Percentiles rank a stretch among this genome's conserved stretches.
phyloP scores from a whole-genome alignment of 2,329 filamentous ascomycete genomes.

The Fusarium nodosum region DNA sequence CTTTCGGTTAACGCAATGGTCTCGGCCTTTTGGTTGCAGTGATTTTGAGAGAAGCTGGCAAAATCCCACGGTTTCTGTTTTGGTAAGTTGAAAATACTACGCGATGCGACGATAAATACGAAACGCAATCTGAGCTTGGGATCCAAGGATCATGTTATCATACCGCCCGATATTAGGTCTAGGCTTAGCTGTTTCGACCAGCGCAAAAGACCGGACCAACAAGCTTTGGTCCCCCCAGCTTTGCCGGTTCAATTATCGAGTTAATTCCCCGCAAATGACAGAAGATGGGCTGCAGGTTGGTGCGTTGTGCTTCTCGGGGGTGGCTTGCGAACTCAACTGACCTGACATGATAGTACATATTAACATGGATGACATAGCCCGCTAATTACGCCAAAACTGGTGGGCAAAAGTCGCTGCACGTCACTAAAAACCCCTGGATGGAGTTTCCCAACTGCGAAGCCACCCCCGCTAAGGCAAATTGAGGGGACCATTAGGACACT shows the following conservation, averaged over 20 bases:
- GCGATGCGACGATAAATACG: conserved; percentile 37
- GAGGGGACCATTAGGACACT: conserved; percentile 22
- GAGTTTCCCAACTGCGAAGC: conserved; percentile 33
- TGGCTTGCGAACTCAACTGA: conserved; percentile 3
- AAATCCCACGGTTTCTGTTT: conserved; percentile 22
- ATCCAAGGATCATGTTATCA: conserved; percentile 27
- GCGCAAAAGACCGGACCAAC: conserved; percentile 33
- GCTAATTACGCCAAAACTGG: conserved; percentile 21
- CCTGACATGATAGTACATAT: background rate
- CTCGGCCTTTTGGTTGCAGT: background rate
- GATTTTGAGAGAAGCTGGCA: background rate
- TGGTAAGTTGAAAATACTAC: conserved; percentile 10
- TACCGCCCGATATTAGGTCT: conserved; percentile 18
- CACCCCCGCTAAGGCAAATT: conserved; percentile 45
- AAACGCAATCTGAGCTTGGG: conserved; percentile 35
- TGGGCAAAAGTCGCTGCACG: conserved; percentile 11
- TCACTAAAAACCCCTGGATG: conserved; percentile 35
- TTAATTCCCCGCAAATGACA: conserved; percentile 34
- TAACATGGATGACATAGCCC: conserved; percentile 3
- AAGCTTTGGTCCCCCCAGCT: conserved; percentile 40
- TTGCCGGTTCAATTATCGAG: conserved; percentile 15
- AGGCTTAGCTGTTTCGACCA: conserved; percentile 34
- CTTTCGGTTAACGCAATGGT: conserved; percentile 8
- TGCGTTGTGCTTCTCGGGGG: conserved; percentile 4
- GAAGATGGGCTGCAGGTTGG: conserved; percentile 16